These are phyloP conservation scores for Neoboletus magnificus DNA, from an alignment of 768 basidiomycete genomes.

Conservation along the genomic window DNA sequence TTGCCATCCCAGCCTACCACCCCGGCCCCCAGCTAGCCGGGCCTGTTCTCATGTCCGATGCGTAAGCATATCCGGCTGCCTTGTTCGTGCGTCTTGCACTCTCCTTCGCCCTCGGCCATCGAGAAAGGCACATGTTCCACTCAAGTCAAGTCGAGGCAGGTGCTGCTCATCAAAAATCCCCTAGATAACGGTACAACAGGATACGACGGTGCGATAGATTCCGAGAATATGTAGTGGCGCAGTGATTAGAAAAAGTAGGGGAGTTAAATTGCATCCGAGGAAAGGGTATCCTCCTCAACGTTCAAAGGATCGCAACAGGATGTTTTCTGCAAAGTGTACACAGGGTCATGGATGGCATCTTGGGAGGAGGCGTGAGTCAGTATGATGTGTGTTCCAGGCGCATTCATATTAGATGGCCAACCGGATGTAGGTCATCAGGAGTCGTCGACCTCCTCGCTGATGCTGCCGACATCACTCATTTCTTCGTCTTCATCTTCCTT, in stretches of 20 bases:
- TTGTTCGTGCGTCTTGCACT: background rate
- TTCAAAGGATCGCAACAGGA: conserved; percentile 15
- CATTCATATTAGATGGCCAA: background rate
- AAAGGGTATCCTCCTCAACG: conserved; percentile 26
- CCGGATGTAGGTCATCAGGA: conserved; percentile 26
- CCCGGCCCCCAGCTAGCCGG: conserved; percentile 21
- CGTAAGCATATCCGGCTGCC: conserved; percentile 4
- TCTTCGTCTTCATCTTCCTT: conserved; percentile 75
- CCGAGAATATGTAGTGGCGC: conserved; percentile 21
- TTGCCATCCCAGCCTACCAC: conserved; percentile 28
- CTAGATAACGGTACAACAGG: conserved; percentile 34
- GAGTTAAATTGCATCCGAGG: conserved; percentile 16
- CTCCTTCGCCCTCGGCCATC: conserved; percentile 5
- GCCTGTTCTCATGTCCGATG: background rate
- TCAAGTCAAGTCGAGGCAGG: conserved; percentile 9
- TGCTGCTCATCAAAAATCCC: conserved; percentile 17
- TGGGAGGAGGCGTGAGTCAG: conserved; percentile 4
- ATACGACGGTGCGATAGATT: conserved; percentile 19
- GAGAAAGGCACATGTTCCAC: background rate
- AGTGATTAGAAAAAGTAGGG: conserved; percentile 17
- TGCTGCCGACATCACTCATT: conserved; percentile 85
- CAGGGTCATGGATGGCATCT: conserved; percentile 7
- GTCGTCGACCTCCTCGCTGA: conserved; percentile 59
- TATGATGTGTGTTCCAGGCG: conserved; percentile 11
- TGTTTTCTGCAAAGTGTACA: conserved; percentile 14